Conservation (phyloP, 306 rosid genomes). For the Ceratonia siliqua region DNA sequence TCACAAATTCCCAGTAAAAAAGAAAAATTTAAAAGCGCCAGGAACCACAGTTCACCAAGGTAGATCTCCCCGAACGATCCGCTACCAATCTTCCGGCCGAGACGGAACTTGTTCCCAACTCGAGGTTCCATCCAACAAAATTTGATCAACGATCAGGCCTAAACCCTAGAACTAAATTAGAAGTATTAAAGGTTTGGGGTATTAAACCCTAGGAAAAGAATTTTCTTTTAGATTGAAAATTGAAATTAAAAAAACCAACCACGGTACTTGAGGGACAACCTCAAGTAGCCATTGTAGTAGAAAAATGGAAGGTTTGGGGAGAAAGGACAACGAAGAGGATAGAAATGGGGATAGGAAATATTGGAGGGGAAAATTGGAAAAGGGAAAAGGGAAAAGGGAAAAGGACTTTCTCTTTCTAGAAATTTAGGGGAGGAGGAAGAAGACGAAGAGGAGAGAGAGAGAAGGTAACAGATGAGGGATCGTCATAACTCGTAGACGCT, state of each 20-base stretch:
- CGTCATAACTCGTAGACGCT: conserved; percentile 12
- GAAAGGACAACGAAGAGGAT: conserved; percentile 12
- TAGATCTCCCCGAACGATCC: conserved; percentile 99
- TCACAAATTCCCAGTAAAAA: not conserved
- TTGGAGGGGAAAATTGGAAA: conserved; percentile 37
- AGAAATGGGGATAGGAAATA: not conserved
- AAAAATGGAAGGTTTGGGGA: not conserved
- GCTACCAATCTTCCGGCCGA: conserved; percentile 97
- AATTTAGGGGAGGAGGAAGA: conserved; percentile 1
- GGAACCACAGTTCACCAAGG: conserved; percentile 54
- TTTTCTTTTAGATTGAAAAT: not conserved
- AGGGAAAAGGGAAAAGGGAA: not conserved
- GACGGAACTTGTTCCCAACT: conserved; percentile 88
- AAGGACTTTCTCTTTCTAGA: conserved; percentile 32
- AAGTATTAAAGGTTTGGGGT: not conserved
- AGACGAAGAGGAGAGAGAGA: conserved; percentile 24
- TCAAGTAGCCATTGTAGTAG: conserved; percentile 25
- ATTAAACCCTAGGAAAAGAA: conserved; percentile 35
- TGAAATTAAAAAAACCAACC: not conserved
- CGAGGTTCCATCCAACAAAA: conserved; percentile 72
- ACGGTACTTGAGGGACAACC: conserved; percentile 27
- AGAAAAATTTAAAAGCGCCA: not conserved
- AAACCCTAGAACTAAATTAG: conserved; percentile 33
- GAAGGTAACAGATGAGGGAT: conserved; percentile 5
- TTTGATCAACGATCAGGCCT: conserved; percentile 37